A percentile compares a stretch with the other conserved stretches of the same genome.
phyloP scores from a whole-genome alignment of 2,329 filamentous ascomycete species.

The Ophiostoma ulmi region DNA sequence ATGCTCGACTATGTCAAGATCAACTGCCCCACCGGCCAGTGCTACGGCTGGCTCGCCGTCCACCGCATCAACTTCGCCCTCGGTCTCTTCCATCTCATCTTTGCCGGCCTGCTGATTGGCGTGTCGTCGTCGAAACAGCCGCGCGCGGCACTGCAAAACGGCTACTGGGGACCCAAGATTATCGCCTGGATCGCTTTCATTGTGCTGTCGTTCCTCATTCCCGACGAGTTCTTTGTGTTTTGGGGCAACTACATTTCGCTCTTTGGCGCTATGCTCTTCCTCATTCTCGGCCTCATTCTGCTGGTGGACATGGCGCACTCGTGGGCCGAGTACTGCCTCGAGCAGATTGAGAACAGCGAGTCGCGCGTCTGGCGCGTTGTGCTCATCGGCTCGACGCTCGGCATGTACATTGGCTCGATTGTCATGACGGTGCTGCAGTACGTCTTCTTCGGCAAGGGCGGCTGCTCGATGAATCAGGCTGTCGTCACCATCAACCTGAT shows the following conservation, averaged over 20 bases:
- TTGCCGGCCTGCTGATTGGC: constrained; percentile 78
- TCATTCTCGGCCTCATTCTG: constrained; percentile 85
- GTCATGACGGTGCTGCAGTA: constrained; percentile 97
- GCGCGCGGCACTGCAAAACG: constrained; percentile 86
- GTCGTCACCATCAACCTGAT: constrained; percentile 92
- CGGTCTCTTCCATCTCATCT: constrained; percentile 83
- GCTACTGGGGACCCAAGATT: constrained; percentile 98
- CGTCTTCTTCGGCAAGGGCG: constrained; percentile 78
- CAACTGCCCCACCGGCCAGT: constrained; percentile 82
- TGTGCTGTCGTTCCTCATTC: constrained; percentile 90
- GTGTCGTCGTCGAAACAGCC: constrained; percentile 82
- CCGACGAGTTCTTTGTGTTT: constrained; percentile 87
- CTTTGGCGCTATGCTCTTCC: constrained; percentile 82
- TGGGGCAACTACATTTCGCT: constrained; percentile 95
- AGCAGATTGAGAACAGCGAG: constrained; percentile 85
- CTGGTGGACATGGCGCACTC: constrained; percentile 92
- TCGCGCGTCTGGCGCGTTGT: constrained; percentile 78
- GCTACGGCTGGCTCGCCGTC: constrained; percentile 92
- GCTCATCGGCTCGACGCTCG: constrained; percentile 83
- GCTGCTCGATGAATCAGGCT: constrained; percentile 93
- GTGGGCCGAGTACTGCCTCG: constrained; percentile 94
- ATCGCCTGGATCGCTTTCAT: constrained; percentile 82
- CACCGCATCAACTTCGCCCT: constrained; percentile 98
- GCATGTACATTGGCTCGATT: constrained; percentile 87
- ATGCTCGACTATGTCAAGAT: constrained; percentile 96